These are phyloP conservation scores for Boletus speciosus DNA, from an alignment of 768 basidiomycete species.

Conservation along the genomic window DNA sequence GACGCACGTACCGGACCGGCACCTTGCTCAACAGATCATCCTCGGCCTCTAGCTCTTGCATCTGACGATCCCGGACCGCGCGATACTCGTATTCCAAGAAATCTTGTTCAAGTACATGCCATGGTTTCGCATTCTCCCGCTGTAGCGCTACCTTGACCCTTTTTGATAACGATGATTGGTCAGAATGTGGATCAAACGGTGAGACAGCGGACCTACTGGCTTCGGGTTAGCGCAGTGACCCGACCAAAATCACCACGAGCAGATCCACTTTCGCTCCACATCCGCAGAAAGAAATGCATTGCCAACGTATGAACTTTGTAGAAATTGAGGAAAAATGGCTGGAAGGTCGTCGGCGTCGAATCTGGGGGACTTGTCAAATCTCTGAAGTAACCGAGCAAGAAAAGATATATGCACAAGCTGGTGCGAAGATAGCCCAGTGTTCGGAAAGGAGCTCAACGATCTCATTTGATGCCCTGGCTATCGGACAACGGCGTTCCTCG, in stretches of 20 bases:
- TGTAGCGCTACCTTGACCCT: conserved; percentile 78
- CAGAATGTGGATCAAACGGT: neutral
- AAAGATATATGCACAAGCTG: conserved; percentile 59
- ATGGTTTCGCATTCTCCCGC: conserved; percentile 68
- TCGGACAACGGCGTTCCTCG: conserved; percentile 71
- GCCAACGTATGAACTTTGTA: conserved; percentile 77
- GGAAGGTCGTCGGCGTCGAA: conserved; percentile 76
- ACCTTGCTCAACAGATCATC: conserved; percentile 85
- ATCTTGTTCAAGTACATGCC: conserved; percentile 82
- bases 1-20: conserved; percentile 66
- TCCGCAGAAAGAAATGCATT: conserved; percentile 82
- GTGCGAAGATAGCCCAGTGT: conserved; percentile 82
- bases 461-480: conserved; percentile 81
- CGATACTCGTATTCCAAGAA: conserved; percentile 83
- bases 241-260: conserved; percentile 73
- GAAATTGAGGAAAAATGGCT: conserved; percentile 87
- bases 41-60: conserved; percentile 85
- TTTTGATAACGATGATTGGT: conserved; percentile 6
- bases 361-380: conserved; percentile 35
- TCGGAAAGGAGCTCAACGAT: conserved; percentile 81
- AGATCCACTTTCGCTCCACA: conserved; percentile 89
- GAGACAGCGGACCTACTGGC: conserved; percentile 60
- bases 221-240: conserved; percentile 71
- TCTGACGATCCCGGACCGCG: conserved; percentile 80
- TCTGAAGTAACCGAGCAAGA: neutral